Base-by-base conservation (phyloP, 2,329 filamentous ascomycete species). In the Trichoderma sp. region DNA sequence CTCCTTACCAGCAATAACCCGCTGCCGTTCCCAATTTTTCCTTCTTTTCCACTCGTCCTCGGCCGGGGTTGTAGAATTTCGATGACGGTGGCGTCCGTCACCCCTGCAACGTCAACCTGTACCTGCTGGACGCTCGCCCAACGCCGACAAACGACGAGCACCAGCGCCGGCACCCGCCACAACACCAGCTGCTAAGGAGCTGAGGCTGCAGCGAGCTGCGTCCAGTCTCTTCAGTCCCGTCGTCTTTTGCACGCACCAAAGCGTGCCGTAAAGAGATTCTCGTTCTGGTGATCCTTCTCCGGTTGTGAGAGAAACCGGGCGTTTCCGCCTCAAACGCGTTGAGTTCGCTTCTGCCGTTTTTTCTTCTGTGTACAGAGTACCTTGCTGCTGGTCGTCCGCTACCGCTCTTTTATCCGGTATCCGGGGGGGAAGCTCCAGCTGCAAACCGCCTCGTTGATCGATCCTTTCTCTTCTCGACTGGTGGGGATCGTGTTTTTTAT, bases 21-120 rank as follows among this genome's bases (percentile, higher is more conserved):
- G 12, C 30, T 26, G 24, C 28, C 48, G 48, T 52, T 52, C 48
- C 34, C 48, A 57, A 28, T 30, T 52, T 39, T 19, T 34, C 43
- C 28, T 55, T 63, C 47, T 48, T 41, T 51, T 28, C 17, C 60
- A 50, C 28, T 56, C 57, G 28, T 41, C 44, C 50, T 43, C 63
- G 55, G 56, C 64, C 51, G 45, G 64, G 64, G 56, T 50, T 63
- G 51, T 62, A 51, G 51, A 50, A 41, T 63, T 63, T 65, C 58
- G 64, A 65, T 65, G 64, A 65, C 64, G 64, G 64, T 44, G 26
- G 50, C 44, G 56, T 52, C 56, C 58, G 45, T 62, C 45, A 59
- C 28, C 63, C 63, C 57, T 62, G 58, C 48, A 63, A 30, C 28
- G 28, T 30, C 28, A 30, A 9, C 34, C 43, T 19, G 43, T 4